Base-by-base conservation (phyloP, 2,329 filamentous ascomycete species). In the Chaetomiaceae sp. region DNA sequence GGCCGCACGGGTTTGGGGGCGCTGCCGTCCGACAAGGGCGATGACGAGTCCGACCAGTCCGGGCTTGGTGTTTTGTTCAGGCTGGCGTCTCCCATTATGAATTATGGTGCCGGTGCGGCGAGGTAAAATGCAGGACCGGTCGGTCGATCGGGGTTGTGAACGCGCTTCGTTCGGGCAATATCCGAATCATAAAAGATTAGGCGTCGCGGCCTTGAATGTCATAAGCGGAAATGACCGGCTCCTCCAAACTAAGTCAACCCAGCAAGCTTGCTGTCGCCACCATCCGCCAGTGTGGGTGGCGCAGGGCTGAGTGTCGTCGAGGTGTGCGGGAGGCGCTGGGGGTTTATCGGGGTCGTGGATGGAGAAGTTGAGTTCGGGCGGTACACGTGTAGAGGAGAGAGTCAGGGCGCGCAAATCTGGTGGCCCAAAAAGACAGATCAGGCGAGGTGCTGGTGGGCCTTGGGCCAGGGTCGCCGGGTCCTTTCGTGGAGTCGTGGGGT, bases 1-100 rank as follows among this genome's bases (percentile, higher is more conserved):
- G 88, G 88, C 31, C 88, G 81, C 14, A 69, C 69, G 2, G 78
- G 76, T 8, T 76, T 65, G 25, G 78, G 77, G 20, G 74, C 72
- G 53, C 78, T 73, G 23, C 80, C 74, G 21, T 63, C 61, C 53
- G 61, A 47, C 7, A 62, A 63, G 1, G 65, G 65, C 6, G 66
- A 68, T 10, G 67, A 68, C 2, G 65, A 64, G 51, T 68, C 64
- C 35, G 63, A 66, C 50, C 63, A 62, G 44, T 60, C 58, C 50
- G 64, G 63, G 20, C 60, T 55, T 25, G 59, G 47, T 35, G 43
- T 20, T 20, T 55, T 58, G 13, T 47, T 39, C 39, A 53, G 46
- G 39, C 38, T 54, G 35, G 44, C 39, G 43, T 59, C 58, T 46
- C 50, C 58, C 59, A 61, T 61, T 42, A 50, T 55, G 38, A 14